phyloP scores from a whole-genome alignment of 1,139 yeast species.

The Zygosaccharomyces pseudobailii region DNA sequence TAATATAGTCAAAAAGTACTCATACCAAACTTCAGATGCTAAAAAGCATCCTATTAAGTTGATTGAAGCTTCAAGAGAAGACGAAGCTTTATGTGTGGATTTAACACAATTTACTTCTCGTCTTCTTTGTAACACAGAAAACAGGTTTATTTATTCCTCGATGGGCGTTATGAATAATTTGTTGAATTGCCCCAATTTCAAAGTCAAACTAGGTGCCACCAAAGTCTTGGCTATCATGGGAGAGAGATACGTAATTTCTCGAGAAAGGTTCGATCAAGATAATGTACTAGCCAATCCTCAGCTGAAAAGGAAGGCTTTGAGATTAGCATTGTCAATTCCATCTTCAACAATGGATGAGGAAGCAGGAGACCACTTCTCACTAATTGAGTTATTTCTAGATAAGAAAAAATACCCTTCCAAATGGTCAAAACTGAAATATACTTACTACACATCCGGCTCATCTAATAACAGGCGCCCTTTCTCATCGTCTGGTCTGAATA shows the following conservation, averaged over 20 bases:
- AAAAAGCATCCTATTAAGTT: constrained; percentile 44
- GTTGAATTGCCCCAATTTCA: constrained; percentile 55
- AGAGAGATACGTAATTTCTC: constrained; percentile 49
- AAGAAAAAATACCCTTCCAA: constrained; percentile 47
- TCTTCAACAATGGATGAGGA: constrained; percentile 37
- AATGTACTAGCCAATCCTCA: constrained; percentile 38
- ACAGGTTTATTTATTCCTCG: constrained; percentile 64
- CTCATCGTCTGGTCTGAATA: constrained; percentile 1
- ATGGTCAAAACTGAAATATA: constrained; percentile 55
- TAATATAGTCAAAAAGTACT: constrained; percentile 48
- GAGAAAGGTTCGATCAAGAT: constrained; percentile 41
- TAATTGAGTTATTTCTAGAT: constrained; percentile 49
- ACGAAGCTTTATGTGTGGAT: constrained; percentile 44
- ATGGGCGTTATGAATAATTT: constrained; percentile 58
- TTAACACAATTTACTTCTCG: constrained; percentile 59
- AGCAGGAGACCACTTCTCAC: constrained; percentile 46
- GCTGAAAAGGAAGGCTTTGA: constrained; percentile 43
- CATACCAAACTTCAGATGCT: constrained; percentile 29
- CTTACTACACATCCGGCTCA: constrained; percentile 42
- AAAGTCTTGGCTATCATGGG: constrained; percentile 57
- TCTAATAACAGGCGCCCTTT: constrained; percentile 2
- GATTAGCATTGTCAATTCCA: constrained; percentile 55
- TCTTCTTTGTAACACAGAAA: constrained; percentile 65
- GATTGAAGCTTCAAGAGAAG: constrained; percentile 42
- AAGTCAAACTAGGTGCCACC: constrained; percentile 57